phyloP scores from a whole-genome alignment of 1,139 yeast genomes.

The Lodderomyces margitis region DNA sequence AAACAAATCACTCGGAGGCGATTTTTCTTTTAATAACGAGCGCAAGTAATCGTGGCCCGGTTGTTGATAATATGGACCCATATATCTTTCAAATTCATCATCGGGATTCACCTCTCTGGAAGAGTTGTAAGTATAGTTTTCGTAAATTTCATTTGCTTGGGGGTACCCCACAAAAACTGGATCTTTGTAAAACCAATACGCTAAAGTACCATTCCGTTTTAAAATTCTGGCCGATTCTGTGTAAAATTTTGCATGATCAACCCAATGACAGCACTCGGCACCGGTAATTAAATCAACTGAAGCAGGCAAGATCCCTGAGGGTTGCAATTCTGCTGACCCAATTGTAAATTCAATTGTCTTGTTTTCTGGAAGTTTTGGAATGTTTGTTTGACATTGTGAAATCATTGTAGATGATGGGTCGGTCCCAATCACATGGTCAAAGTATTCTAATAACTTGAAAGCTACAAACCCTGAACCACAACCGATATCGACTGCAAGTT shows the following conservation, averaged over 20 bases:
- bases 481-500: constrained; percentile 65
- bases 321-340: constrained; percentile 31
- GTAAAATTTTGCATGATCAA: constrained; percentile 55
- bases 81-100: constrained; percentile 35
- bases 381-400: constrained; percentile 34
- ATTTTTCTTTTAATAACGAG: constrained; percentile 37
- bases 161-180: constrained; percentile 50
- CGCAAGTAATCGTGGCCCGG: constrained; percentile 65
- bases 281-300: constrained; percentile 63
- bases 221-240: constrained; percentile 48
- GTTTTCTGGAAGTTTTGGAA: not conserved
- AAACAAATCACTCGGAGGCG: constrained; percentile 42
- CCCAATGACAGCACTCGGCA: constrained; percentile 84
- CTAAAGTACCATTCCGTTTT: constrained; percentile 61
- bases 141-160: constrained; percentile 38
- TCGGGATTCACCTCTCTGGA: constrained; percentile 20
- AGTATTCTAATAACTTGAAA: constrained; percentile 46
- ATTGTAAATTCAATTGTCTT: constrained; percentile 23
- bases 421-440: constrained; percentile 56
- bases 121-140: constrained; percentile 38
- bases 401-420: constrained; percentile 72
- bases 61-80: constrained; percentile 74
- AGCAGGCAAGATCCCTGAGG: constrained; percentile 21
- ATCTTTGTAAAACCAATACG: constrained; percentile 80
- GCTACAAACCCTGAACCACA: constrained; percentile 87